Evolutionary conservation across 805 yeast species (phyloP).

Genomic region (Teunomyces kruisii): DNA sequence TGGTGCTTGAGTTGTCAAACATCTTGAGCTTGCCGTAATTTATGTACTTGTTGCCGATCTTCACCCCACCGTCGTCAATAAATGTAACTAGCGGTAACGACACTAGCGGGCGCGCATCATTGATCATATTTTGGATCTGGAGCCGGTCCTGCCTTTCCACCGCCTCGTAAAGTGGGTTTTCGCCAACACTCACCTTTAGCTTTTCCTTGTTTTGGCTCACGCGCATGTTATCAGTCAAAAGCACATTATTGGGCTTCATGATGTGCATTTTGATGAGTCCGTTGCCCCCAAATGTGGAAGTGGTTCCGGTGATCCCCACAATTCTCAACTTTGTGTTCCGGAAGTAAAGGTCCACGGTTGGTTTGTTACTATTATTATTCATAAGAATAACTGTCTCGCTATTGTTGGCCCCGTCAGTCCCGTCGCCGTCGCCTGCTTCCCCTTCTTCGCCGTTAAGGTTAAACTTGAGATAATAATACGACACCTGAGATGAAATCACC

Average conservation of each 20-base stretch:
- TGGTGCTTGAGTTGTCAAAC: constrained; percentile 10
- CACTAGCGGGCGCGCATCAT: constrained; percentile 17
- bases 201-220: constrained; percentile 12
- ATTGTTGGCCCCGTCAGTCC: constrained; percentile 5
- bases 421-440: too few relatives aligned
- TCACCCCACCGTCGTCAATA: constrained; percentile 22
- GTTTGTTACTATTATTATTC: constrained; percentile 29
- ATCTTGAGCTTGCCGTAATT: constrained; percentile 23
- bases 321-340: constrained; percentile 29
- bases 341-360: constrained; percentile 28
- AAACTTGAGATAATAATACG: constrained; percentile 29
- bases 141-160: constrained; percentile 21
- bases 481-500: constrained; percentile 24
- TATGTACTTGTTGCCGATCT: constrained; percentile 17
- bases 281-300: constrained; percentile 37
- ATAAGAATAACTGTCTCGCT: constrained; percentile 18
- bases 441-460: constrained; percentile 10
- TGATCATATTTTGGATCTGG: constrained; percentile 18
- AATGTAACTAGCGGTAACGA: constrained; percentile 31
- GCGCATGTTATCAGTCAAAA: constrained; percentile 22
- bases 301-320: constrained; percentile 31
- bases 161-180: constrained; percentile 17
- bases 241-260: constrained; percentile 15
- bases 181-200: constrained; percentile 6
- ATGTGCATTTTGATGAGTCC: constrained; percentile 26